Conservation (phyloP, 371 early-diverging fungal genomes). For the Mucor piriformis region DNA sequence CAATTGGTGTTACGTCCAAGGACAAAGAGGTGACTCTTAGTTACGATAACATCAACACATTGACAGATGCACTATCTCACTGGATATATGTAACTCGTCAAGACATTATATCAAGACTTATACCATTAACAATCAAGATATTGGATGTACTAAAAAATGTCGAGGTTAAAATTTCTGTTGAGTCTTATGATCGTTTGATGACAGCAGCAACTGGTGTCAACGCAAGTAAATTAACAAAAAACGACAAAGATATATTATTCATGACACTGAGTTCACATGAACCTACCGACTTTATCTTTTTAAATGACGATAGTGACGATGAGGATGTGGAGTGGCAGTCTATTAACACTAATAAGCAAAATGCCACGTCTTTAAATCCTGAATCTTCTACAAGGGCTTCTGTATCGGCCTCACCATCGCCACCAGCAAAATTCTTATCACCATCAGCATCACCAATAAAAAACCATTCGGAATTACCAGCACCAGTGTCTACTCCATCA, state of each 20-base stretch:
- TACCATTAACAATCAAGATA: constrained; percentile 31
- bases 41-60: constrained; percentile 18
- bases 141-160: constrained; percentile 29
- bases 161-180: constrained; percentile 37
- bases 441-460: too few relatives aligned
- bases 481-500: too few relatives aligned
- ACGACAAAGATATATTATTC: constrained; percentile 35
- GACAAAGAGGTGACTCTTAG: neutral
- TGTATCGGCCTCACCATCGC: too few relatives aligned
- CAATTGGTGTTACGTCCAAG: neutral
- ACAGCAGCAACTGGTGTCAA: constrained; percentile 43
- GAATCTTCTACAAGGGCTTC: neutral
- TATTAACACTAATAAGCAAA: constrained; percentile 6
- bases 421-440: too few relatives aligned
- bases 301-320: constrained; percentile 51
- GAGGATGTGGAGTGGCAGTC: constrained; percentile 43
- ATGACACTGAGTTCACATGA: constrained; percentile 42
- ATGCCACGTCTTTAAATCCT: neutral
- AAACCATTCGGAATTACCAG: too few relatives aligned
- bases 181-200: constrained; percentile 44
- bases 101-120: constrained; percentile 36
- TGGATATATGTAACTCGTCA: constrained; percentile 50
- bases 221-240: constrained; percentile 25
- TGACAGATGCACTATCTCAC: constrained; percentile 41
- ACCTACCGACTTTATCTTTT: constrained; percentile 39